Conservation (phyloP, 2,329 filamentous ascomycete species). For the Phaeosphaeria sp. region DNA sequence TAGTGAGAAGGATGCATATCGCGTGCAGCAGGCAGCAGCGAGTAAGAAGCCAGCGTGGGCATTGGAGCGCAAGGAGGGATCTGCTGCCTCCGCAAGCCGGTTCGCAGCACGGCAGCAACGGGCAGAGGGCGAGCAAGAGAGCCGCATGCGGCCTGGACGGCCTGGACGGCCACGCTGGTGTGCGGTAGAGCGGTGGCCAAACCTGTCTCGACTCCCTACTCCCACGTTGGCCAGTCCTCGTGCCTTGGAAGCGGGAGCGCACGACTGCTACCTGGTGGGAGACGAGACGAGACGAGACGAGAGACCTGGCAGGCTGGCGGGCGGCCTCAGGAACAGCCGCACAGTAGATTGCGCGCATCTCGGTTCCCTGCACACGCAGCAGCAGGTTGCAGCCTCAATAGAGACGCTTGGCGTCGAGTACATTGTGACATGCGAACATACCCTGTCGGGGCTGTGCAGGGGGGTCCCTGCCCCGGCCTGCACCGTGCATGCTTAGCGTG, state of each 20-base stretch:
- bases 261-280: background rate
- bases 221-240: background rate
- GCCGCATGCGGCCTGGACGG: background rate
- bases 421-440: background rate
- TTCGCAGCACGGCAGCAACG: conserved; percentile 13
- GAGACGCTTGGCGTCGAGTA: background rate
- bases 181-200: background rate
- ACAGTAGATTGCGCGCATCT: background rate
- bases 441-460: background rate
- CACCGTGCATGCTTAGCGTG: background rate
- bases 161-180: conserved; percentile 2
- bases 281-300: background rate
- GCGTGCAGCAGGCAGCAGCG: conserved; percentile 23
- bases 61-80: conserved; percentile 7
- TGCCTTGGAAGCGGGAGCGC: conserved; percentile 4
- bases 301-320: conserved; percentile 6
- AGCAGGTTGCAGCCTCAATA: background rate
- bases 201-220: background rate
- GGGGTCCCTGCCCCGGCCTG: no score
- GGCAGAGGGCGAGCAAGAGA: conserved; percentile 5
- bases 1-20: conserved; percentile 18
- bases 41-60: conserved; percentile 11
- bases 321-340: conserved; percentile 12
- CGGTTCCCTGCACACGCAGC: background rate
- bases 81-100: conserved; percentile 8